phyloP scores from a whole-genome alignment of 257 asterid species.

The Petrea volubilis region DNA sequence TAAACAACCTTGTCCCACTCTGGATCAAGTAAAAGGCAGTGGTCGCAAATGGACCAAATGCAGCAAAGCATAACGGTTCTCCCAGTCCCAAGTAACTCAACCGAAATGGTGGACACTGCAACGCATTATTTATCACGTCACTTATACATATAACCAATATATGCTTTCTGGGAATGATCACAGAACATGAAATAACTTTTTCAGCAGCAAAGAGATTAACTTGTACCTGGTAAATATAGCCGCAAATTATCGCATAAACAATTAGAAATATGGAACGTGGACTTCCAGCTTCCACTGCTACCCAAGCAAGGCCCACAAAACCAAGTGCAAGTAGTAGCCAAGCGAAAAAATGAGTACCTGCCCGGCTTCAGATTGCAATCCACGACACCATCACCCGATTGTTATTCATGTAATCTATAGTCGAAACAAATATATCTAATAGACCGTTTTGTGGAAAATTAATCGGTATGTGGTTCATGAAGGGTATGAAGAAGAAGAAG shows the following conservation, averaged over 20 bases:
- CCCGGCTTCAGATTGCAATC: conserved; percentile 54
- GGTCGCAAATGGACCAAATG: conserved; percentile 91
- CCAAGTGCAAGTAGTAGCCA: conserved; percentile 73
- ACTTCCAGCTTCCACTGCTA: conserved; percentile 66
- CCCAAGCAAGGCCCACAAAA: conserved; percentile 64
- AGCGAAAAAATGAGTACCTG: conserved; percentile 64
- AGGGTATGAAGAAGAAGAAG: too few relatives aligned
- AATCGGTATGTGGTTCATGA: neutral
- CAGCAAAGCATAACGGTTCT: conserved; percentile 92
- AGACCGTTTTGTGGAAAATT: neutral
- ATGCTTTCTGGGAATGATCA: too few relatives aligned
- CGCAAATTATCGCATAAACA: conserved; percentile 65
- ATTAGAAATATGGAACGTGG: conserved; percentile 54
- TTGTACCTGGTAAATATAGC: conserved; percentile 82
- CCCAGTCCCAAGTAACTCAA: conserved; percentile 86
- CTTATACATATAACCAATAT: neutral
- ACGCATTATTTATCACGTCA: neutral
- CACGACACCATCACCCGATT: conserved; percentile 18
- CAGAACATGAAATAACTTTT: neutral
- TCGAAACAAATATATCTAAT: neutral
- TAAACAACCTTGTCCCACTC: conserved; percentile 54
- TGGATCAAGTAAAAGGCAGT: conserved; percentile 91
- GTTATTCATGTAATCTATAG: neutral
- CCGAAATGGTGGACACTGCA: conserved; percentile 94
- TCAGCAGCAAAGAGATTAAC: neutral